Conservation (phyloP, 495 filamentous ascomycete genomes). For the Opeltia flavorubescens region DNA sequence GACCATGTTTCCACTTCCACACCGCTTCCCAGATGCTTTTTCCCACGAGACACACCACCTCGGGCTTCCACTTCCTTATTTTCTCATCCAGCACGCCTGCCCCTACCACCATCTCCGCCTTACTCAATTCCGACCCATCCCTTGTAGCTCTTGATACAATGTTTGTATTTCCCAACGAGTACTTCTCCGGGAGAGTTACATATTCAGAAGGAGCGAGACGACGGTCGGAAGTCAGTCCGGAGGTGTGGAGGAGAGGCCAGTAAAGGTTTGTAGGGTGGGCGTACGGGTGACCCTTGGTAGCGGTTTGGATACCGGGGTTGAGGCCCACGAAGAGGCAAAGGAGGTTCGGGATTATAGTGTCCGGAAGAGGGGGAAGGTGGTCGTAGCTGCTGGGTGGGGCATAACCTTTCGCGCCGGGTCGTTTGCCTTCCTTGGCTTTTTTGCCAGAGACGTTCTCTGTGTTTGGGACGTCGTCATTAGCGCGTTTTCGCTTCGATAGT, state of each 20-base stretch:
- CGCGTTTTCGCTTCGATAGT: not conserved
- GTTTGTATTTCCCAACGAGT: conserved; percentile 72
- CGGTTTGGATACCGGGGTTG: conserved; percentile 78
- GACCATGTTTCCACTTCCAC: conserved; percentile 52
- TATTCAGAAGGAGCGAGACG: conserved; percentile 51
- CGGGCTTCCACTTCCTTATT: conserved; percentile 52
- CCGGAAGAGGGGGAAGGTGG: conserved; percentile 51
- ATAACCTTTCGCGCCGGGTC: conserved; percentile 24
- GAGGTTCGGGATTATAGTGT: conserved; percentile 59
- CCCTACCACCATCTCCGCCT: conserved; percentile 64
- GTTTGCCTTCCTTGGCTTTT: not conserved
- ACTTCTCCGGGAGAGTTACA: conserved; percentile 50
- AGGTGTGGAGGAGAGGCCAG: conserved; percentile 70
- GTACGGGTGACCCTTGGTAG: conserved; percentile 65
- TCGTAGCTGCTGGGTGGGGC: conserved; percentile 51
- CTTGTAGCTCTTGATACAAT: conserved; percentile 67
- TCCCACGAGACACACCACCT: conserved; percentile 69
- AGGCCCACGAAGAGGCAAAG: conserved; percentile 72
- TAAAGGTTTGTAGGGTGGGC: conserved; percentile 81
- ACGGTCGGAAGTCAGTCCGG: conserved; percentile 52
- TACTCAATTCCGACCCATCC: conserved; percentile 65
- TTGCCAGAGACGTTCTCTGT: not conserved
- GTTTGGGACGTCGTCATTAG: not conserved
- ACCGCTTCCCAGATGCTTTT: conserved; percentile 91
- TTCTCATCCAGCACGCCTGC: conserved; percentile 63